phyloP scores from a whole-genome alignment of 2,329 filamentous ascomycete species.

The Magnaporthales sp. region DNA sequence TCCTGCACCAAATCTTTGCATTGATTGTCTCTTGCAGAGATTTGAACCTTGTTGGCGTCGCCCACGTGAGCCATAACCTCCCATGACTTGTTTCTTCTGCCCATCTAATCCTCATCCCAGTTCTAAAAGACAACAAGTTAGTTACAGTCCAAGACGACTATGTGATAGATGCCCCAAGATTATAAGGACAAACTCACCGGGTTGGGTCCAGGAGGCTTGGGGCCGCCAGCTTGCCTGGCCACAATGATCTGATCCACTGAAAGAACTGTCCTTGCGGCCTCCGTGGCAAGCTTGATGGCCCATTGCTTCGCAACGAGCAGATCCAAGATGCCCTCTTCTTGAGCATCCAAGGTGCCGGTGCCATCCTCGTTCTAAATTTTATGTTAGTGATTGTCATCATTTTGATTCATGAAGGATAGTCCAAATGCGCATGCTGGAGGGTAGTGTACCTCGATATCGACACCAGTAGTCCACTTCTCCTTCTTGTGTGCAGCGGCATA shows the following conservation, averaged over 20 bases:
- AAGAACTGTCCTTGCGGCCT: slow-evolving; percentile 85
- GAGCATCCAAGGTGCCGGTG: slow-evolving; percentile 75
- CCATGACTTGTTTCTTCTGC: not conserved
- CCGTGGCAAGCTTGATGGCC: slow-evolving; percentile 95
- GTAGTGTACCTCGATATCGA: slow-evolving; percentile 70
- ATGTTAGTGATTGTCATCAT: not conserved
- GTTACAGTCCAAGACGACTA: slow-evolving; percentile 7
- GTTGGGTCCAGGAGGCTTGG: slow-evolving; percentile 93
- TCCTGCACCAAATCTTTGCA: not conserved
- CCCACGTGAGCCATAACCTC: not conserved
- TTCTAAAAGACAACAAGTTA: slow-evolving; percentile 31
- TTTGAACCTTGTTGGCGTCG: not conserved
- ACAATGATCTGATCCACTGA: slow-evolving; percentile 99
- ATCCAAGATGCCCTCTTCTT: slow-evolving; percentile 84
- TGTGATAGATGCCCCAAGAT: no score
- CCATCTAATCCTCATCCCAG: slow-evolving; percentile 53
- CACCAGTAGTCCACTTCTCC: slow-evolving; percentile 81
- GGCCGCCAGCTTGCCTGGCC: slow-evolving; percentile 90
- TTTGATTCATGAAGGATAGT: not conserved
- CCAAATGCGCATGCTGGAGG: not conserved
- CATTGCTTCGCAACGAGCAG: slow-evolving; percentile 87
- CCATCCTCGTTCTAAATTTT: slow-evolving; percentile 61
- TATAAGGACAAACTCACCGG: slow-evolving; percentile 37
- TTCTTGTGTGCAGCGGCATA: slow-evolving; percentile 91
- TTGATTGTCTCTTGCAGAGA: not conserved